These are phyloP conservation scores for Hylodesmum podocarpum DNA, from an alignment of 306 rosid genomes.

Conservation along the genomic window DNA sequence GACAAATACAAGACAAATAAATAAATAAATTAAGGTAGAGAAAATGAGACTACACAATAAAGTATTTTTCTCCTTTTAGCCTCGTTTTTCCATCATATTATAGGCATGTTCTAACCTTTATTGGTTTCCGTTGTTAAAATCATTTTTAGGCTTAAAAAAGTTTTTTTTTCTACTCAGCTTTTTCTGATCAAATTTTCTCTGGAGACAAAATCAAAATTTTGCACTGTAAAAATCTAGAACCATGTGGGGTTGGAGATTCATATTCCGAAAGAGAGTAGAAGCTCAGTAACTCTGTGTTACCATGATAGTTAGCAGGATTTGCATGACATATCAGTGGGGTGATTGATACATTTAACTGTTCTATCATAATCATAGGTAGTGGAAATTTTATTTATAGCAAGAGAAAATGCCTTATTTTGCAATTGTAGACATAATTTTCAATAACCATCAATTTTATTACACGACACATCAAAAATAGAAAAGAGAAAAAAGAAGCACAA, in stretches of 20 bases:
- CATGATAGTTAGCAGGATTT: constrained; percentile 42
- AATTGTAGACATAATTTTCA: neutral
- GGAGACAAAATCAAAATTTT: neutral
- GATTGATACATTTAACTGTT: constrained; percentile 57
- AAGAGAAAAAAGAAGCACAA: neutral
- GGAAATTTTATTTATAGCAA: neutral
- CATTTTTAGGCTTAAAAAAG: neutral
- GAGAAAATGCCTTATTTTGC: neutral
- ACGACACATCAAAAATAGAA: constrained; percentile 30
- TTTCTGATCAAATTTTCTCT: neutral
- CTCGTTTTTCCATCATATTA: constrained; percentile 18
- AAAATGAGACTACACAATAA: constrained; percentile 12
- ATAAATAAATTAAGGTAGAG: constrained; percentile 1
- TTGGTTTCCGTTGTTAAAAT: constrained; percentile 18
- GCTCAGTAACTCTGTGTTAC: constrained; percentile 29
- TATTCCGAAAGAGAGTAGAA: constrained; percentile 29
- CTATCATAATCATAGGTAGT: constrained; percentile 31
- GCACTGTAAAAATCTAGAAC: constrained; percentile 25
- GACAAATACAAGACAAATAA: constrained; percentile 37
- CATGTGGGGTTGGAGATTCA: constrained; percentile 29
- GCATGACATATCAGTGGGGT: constrained; percentile 42
- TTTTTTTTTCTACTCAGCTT: neutral
- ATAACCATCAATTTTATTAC: constrained; percentile 31
- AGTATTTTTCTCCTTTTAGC: neutral
- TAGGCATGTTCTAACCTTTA: constrained; percentile 32